Evolutionary conservation across 208 protist genomes (phyloP).

Genomic region (Trypanosomatidae sp.): DNA sequence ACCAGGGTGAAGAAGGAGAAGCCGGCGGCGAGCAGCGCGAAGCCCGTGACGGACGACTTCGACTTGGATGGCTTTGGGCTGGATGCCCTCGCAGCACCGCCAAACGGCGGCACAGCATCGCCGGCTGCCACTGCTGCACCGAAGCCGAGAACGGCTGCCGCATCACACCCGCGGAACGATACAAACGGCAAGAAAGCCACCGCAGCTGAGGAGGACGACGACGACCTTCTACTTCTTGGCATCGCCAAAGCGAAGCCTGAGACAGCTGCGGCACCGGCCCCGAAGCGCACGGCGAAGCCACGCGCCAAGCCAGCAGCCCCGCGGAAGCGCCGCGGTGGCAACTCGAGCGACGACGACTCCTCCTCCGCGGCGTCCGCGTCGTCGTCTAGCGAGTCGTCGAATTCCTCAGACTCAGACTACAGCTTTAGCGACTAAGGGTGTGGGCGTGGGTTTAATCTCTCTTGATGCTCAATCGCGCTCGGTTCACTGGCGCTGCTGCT

Average conservation of each 20-base stretch:
- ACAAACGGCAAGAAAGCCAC: neutral
- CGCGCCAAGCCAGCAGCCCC: slow-evolving; percentile 6
- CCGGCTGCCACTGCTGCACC: too few species aligned
- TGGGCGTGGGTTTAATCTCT: neutral
- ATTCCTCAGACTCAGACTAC: slow-evolving; percentile 37
- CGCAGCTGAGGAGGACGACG: slow-evolving; percentile 25
- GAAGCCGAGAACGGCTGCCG: neutral
- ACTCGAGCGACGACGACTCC: slow-evolving; percentile 8
- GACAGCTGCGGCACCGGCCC: neutral
- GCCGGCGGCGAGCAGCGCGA: neutral
- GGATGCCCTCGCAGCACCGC: slow-evolving; percentile 37
- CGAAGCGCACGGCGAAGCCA: slow-evolving; percentile 20
- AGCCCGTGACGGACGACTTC: slow-evolving; percentile 44
- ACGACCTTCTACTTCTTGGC: slow-evolving; percentile 35
- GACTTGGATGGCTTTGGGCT: slow-evolving; percentile 81
- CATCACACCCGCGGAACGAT: neutral
- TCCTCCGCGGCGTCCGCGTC: slow-evolving; percentile 25
- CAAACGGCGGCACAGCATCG: too few species aligned
- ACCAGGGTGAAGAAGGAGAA: slow-evolving; percentile 13
- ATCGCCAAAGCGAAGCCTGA: slow-evolving; percentile 10
- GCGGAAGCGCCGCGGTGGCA: neutral
- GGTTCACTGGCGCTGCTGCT: too few species aligned
- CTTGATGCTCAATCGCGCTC: neutral
- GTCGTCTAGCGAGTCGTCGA: slow-evolving; percentile 26
- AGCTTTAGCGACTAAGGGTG: slow-evolving; percentile 51